Conservation (phyloP, 2,329 filamentous ascomycete species). For the Aciculosporium take region DNA sequence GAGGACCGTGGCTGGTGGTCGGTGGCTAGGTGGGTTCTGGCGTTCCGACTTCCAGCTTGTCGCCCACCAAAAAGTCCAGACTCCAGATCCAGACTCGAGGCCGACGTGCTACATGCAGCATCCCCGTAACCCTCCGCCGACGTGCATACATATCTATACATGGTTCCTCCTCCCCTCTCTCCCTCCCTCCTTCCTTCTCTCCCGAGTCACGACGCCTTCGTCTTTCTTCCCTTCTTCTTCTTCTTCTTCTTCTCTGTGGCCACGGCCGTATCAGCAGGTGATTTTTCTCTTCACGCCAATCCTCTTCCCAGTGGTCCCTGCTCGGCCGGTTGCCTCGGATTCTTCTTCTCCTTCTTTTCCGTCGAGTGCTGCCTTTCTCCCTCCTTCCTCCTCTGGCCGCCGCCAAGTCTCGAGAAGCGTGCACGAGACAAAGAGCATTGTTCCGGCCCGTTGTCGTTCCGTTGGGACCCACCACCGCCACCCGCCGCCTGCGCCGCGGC, state of each 20-base stretch:
- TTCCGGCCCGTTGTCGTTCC: no score
- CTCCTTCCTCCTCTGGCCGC: constrained; percentile 26
- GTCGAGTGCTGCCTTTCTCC: constrained; percentile 20
- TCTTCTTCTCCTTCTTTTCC: constrained; percentile 28
- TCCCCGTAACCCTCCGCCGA: no score
- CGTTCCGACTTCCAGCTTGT: no score
- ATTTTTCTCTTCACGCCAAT: constrained; percentile 14
- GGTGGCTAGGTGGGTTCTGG: no score
- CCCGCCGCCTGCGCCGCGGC: constrained; percentile 2
- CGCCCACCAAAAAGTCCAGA: no score
- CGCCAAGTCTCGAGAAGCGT: no score
- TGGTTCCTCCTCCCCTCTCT: no score
- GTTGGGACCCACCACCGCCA: not conserved
- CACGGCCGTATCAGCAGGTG: constrained; percentile 45
- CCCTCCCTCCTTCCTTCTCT: constrained; percentile 31
- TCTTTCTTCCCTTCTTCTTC: constrained; percentile 38
- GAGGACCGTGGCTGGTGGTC: no score
- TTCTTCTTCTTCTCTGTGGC: constrained; percentile 35
- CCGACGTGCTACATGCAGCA: no score
- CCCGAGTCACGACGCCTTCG: constrained; percentile 42
- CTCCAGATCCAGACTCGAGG: no score
- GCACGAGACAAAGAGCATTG: no score
- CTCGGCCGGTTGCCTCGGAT: constrained; percentile 37
- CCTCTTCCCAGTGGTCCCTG: constrained; percentile 19
- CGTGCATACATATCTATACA: no score